phyloP scores from a whole-genome alignment of 108 stramenopile species.

The Cyclotella cryptica region DNA sequence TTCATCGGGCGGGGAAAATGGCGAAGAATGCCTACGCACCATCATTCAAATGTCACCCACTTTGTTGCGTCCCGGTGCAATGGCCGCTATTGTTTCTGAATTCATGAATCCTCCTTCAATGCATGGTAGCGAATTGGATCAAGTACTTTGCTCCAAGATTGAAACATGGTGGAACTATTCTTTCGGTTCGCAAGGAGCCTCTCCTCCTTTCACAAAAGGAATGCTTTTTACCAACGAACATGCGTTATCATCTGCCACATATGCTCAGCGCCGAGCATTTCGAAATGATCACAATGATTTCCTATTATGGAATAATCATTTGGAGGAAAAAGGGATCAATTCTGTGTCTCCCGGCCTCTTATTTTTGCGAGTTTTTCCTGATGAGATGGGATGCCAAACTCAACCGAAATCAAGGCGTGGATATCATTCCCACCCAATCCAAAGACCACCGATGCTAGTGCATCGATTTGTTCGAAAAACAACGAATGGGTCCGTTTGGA shows the following conservation, averaged over 20 bases:
- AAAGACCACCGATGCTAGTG: background rate
- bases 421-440: background rate
- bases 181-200: background rate
- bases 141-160: slow-evolving; percentile 12
- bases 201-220: slow-evolving; percentile 31
- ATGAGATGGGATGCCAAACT: background rate
- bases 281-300: slow-evolving; percentile 49
- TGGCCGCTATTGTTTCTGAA: slow-evolving; percentile 79
- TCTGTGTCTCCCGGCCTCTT: slow-evolving; percentile 76
- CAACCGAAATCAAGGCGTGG: background rate
- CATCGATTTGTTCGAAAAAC: slow-evolving; percentile 65
- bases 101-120: slow-evolving; percentile 67
- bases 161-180: slow-evolving; percentile 29
- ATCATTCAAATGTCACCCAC: slow-evolving; percentile 60
- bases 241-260: slow-evolving; percentile 54
- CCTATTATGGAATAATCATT: slow-evolving; percentile 58
- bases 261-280: slow-evolving; percentile 68
- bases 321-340: slow-evolving; percentile 44
- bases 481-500: slow-evolving; percentile 75
- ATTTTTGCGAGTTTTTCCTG: slow-evolving; percentile 34
- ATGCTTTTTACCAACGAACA: slow-evolving; percentile 75
- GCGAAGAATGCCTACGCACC: slow-evolving; percentile 66
- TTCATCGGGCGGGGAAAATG: slow-evolving; percentile 71
- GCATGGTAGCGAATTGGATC: background rate
- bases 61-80: slow-evolving; percentile 36